Evolutionary conservation across 768 basidiomycete species (phyloP), one percentile per base, ranked within the genome.

Genomic region (Calocybe indica): DNA sequence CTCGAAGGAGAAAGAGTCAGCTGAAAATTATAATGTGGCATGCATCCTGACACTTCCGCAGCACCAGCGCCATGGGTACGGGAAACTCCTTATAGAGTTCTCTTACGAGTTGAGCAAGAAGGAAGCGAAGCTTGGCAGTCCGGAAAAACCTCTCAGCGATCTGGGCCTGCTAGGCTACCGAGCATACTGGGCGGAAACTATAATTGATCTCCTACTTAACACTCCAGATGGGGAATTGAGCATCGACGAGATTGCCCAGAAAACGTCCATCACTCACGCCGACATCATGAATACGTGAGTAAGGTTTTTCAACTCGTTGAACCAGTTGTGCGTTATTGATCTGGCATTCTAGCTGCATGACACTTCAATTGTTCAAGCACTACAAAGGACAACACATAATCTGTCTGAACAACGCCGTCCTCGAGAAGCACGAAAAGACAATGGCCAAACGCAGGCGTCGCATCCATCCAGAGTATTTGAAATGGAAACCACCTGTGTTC

Each of bases 211-310:
- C 30, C 70, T 99, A 39, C 68, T 95, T 52, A 79, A 75, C 51
- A 76, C 80, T 11, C 79, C 84, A 45, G 86, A 88, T 45, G 77
- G 77, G 36, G 89, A 92, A 56, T 72, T 98, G 46, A 91, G 87
- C 63, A 87, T 99, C 56, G 96, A 99, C 58, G 96, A 98, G 59
- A 94, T 99, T 55, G 94, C 96, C 7, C 88, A 94, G 66, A 88
- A 82, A 70, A 98, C 95, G 3, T 78, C 90, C 11, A 94, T 99
- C 64, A 93, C 92, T 4, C 93, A 95, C 57, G 83, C 86, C 30
- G 96, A 99, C 64, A 84, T 99, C 49, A 92, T 95, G 88, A 95
- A 96, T 70, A 98, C 96, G 95, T 97, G 63, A 65, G 92, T 82
- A 7, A 9, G 39, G 46, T 52, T 40, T 40, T 37, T 43, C 51